Percentiles rank a stretch among this genome's conserved stretches.
phyloP scores from a whole-genome alignment of 306 rosid genomes.

The Quercus robur region DNA sequence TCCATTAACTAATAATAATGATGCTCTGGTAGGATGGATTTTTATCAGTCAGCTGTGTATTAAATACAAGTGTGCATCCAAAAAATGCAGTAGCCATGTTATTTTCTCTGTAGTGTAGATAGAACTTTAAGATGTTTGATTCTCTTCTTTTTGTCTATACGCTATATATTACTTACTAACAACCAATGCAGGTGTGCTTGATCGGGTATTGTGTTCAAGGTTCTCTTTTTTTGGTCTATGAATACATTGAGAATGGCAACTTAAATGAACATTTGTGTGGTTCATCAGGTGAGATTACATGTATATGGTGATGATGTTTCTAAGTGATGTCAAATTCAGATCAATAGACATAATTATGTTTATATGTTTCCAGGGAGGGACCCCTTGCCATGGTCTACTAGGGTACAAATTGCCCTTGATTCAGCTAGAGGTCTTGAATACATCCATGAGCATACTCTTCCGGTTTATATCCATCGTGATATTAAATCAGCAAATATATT shows the following conservation, averaged over 20 bases:
- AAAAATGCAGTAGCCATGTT: neutral
- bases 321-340: neutral
- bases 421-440: slow-evolving; percentile 97
- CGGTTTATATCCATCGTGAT: slow-evolving; percentile 91
- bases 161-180: neutral
- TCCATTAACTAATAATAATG: neutral
- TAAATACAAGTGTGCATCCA: neutral
- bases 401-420: slow-evolving; percentile 93
- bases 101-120: neutral
- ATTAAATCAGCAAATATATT: slow-evolving; percentile 94
- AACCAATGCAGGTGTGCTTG: slow-evolving; percentile 73
- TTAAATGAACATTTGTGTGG: slow-evolving; percentile 84
- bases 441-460: slow-evolving; percentile 97
- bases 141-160: neutral
- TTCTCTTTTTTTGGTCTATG: slow-evolving; percentile 89
- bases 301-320: slow-evolving; percentile 3
- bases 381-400: slow-evolving; percentile 75
- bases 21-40: neutral
- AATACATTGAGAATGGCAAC: slow-evolving; percentile 41
- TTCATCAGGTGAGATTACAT: slow-evolving; percentile 61
- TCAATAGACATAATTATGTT: slow-evolving; percentile 8
- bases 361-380: slow-evolving; percentile 52
- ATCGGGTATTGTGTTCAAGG: slow-evolving; percentile 86
- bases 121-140: neutral
- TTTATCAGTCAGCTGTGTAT: neutral